phyloP scores from a whole-genome alignment of 192 early-diverging fungal species.

The Gamsiella multidivaricata region DNA sequence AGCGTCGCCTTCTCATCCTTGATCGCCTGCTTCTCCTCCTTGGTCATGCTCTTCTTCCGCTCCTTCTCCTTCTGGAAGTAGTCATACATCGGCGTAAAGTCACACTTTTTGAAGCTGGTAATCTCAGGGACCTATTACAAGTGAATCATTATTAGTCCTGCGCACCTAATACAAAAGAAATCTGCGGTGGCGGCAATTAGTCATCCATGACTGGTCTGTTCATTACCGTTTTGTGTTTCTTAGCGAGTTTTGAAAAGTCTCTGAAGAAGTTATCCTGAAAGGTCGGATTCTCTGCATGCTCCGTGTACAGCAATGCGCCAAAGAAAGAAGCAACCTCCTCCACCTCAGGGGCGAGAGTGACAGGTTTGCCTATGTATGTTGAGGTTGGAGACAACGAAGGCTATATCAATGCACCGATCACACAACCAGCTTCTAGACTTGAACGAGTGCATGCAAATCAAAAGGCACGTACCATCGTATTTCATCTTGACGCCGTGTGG shows the following conservation, averaged over 20 bases:
- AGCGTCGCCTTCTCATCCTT: constrained; percentile 77
- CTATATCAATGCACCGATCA: no score
- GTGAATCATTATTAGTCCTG: not conserved
- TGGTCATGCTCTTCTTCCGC: constrained; percentile 84
- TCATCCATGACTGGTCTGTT: not conserved
- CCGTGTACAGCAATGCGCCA: constrained; percentile 86
- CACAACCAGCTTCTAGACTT: no score
- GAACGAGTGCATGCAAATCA: not conserved
- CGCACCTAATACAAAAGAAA: not conserved
- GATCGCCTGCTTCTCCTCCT: constrained; percentile 86
- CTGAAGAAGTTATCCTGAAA: constrained; percentile 95
- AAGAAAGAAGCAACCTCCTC: constrained; percentile 98
- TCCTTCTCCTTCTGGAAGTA: constrained; percentile 82
- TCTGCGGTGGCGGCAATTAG: no score
- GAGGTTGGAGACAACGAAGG: no score
- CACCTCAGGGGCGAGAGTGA: constrained; percentile 75
- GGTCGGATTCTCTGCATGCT: constrained; percentile 82
- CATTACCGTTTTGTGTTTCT: constrained; percentile 67
- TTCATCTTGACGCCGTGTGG: constrained; percentile 91
- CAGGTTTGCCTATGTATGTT: constrained; percentile 51
- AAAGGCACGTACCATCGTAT: constrained; percentile 75
- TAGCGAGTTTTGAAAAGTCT: constrained; percentile 82
- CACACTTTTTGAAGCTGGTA: constrained; percentile 83
- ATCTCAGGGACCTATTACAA: constrained; percentile 71
- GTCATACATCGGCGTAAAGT: constrained; percentile 88